phyloP scores from a whole-genome alignment of 495 filamentous ascomycete genomes.

The Trichoderma reesei region DNA sequence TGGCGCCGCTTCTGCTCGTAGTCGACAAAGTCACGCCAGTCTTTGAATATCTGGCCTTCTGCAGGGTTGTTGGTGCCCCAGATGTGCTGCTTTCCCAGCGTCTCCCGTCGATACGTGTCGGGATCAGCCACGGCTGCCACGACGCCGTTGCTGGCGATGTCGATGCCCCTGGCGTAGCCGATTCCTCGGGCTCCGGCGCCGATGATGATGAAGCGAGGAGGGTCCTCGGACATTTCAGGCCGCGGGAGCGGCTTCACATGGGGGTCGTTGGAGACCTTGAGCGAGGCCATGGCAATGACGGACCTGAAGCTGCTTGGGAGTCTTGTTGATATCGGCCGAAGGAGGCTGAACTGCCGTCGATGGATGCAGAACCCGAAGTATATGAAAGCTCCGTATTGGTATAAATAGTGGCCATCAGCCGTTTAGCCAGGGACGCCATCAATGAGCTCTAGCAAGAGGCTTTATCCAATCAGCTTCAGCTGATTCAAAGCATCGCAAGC shows the following conservation, averaged over 20 bases:
- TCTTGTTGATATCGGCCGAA: no score
- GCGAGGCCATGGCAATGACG: not conserved
- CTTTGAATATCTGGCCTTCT: conserved; percentile 53
- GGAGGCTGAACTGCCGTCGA: no score
- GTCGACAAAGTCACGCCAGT: conserved; percentile 63
- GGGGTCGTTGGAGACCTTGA: not conserved
- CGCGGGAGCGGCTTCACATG: conserved; percentile 17
- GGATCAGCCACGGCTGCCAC: conserved; percentile 79
- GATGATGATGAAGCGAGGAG: conserved; percentile 64
- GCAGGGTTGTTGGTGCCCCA: conserved; percentile 43
- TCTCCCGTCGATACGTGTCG: conserved; percentile 59
- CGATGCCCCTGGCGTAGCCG: conserved; percentile 61
- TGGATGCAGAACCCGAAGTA: no score
- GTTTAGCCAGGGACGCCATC: not conserved
- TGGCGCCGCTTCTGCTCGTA: conserved; percentile 52
- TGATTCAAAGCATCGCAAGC: not conserved
- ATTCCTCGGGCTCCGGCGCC: conserved; percentile 80
- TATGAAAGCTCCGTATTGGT: no score
- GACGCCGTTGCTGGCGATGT: conserved; percentile 47
- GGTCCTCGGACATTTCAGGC: conserved; percentile 27
- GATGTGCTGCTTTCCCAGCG: conserved; percentile 58
- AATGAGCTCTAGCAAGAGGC: not conserved
- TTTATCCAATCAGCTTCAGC: not conserved
- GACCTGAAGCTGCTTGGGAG: not conserved
- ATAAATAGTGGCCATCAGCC: not conserved